A percentile compares a stretch with the other conserved stretches of the same genome.
Conservation (phyloP, 805 yeast species). For the Henningerozyma blattae region DNA sequence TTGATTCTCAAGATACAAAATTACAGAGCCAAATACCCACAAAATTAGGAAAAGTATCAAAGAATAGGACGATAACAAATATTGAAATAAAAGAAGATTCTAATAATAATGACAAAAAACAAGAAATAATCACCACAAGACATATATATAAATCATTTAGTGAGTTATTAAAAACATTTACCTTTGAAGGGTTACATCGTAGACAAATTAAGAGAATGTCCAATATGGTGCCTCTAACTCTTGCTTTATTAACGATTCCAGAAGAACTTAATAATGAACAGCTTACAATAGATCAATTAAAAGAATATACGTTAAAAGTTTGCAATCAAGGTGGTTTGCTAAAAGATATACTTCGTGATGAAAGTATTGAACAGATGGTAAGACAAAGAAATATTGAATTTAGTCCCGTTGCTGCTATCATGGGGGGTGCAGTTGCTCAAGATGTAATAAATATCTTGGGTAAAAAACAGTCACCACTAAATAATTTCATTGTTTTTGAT, state of each 20-base stretch:
- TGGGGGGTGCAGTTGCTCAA: conserved; percentile 87
- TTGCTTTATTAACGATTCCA: conserved; percentile 43
- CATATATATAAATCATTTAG: conserved; percentile 28
- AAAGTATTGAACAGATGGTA: conserved; percentile 29
- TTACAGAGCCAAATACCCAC: conserved; percentile 39
- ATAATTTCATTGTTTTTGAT: conserved; percentile 70
- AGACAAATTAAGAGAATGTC: conserved; percentile 22
- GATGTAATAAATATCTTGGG: conserved; percentile 78
- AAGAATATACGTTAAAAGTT: conserved; percentile 17
- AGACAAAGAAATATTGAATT: conserved; percentile 50
- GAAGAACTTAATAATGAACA: conserved; percentile 9
- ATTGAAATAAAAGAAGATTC: conserved; percentile 25
- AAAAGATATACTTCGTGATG: conserved; percentile 28
- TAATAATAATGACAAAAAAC: conserved; percentile 27
- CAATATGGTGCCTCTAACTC: conserved; percentile 36
- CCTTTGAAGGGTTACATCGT: conserved; percentile 24
- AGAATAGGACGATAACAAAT: conserved; percentile 31
- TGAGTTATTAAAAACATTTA: conserved; percentile 25
- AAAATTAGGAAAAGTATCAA: conserved; percentile 35
- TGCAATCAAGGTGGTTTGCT: conserved; percentile 36
- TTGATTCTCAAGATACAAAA: conserved; percentile 42
- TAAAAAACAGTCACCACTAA: conserved; percentile 65
- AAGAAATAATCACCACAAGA: conserved; percentile 28
- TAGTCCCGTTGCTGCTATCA: conserved; percentile 72
- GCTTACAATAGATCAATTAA: conserved; percentile 21